These are phyloP conservation scores for Entomortierella chlamydospora DNA, from an alignment of 192 early-diverging fungal genomes.

Conservation along the genomic window DNA sequence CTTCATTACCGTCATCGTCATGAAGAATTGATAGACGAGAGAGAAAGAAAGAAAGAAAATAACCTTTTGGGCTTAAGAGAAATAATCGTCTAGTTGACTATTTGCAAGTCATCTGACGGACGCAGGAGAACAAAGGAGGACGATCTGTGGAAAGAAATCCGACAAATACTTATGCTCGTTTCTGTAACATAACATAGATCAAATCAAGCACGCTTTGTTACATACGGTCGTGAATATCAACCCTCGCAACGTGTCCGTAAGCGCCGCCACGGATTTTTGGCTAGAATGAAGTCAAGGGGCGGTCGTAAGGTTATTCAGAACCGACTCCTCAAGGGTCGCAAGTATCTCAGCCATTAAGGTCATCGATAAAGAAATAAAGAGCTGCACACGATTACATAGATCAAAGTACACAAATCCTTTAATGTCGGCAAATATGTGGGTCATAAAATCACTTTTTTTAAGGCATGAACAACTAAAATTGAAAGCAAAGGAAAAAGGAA, in stretches of 20 bases:
- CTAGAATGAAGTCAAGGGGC: constrained; percentile 77
- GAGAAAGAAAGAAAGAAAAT: too few relatives aligned
- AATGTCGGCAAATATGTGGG: too few relatives aligned
- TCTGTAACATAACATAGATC: constrained; percentile 11
- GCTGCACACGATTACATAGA: too few relatives aligned
- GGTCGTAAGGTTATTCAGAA: constrained; percentile 83
- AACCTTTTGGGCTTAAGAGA: too few relatives aligned
- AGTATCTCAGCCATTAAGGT: constrained; percentile 86
- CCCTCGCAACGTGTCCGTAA: constrained; percentile 92
- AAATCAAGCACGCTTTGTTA: constrained; percentile 78
- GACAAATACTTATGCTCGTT: neutral
- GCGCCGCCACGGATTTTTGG: constrained; percentile 91
- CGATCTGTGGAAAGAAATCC: too few relatives aligned
- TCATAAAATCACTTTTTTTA: too few relatives aligned
- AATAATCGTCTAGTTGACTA: too few relatives aligned
- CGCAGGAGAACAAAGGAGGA: too few relatives aligned
- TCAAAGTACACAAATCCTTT: too few relatives aligned
- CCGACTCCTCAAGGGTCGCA: constrained; percentile 90
- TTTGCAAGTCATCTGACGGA: too few relatives aligned
- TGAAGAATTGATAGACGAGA: too few relatives aligned
- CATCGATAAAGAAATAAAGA: neutral
- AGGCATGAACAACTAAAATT: neutral
- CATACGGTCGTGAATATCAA: constrained; percentile 94
- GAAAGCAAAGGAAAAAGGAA: neutral
- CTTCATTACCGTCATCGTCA: too few relatives aligned